Base-by-base conservation (phyloP, 1,139 yeast species). In the Spathaspora jeffriesii region DNA sequence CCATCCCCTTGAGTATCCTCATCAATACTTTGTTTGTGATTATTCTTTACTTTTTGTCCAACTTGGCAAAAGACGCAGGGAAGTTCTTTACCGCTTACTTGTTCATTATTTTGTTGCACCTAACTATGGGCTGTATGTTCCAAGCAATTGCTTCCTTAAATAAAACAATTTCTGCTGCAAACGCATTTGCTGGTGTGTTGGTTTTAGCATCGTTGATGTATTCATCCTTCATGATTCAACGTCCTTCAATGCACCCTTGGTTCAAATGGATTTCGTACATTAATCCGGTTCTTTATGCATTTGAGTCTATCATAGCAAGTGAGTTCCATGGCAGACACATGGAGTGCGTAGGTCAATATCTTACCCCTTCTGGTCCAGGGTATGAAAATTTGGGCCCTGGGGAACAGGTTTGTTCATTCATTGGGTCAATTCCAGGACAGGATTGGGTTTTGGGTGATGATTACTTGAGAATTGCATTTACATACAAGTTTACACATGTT, bases 161-260 rank as follows among this genome's bases (percentile, higher is more conserved):
- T 49, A 70, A 71, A 45, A 63, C 74, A 2, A 63, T 78, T 42
- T 64, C 82, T 9, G 77, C 70, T 50, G 84, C 86, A 0, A 78
- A 77, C 59, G 73, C 84, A 1, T 60, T 80, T 47, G 72, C 81
- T 17, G 83, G 85, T 58, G 55, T 79, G 6, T 50, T 74, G 31
- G 64, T 81, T 56, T 61, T 81, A 60, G 76, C 78, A 1, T 54
- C 77, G 41, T 68, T 79, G 48, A 65, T 79, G 59, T 82, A 81
- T 56, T 72, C 83, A 18, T 79, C 83, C 27, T 81, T 75, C 64
- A 74, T 77, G 72, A 73, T 82, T 52, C 86, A 80, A 55, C 63
- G 77, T 43, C 81, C 82, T 7, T 68, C 77, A 0, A 82, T 82
- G 85, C 84, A 75, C 53, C 83, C 84, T 32, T 82, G 86, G 85